Evolutionary conservation across 192 early-diverging fungal genomes (phyloP), one percentile per base, ranked within the genome.

Genomic region (Gigaspora rosea): DNA sequence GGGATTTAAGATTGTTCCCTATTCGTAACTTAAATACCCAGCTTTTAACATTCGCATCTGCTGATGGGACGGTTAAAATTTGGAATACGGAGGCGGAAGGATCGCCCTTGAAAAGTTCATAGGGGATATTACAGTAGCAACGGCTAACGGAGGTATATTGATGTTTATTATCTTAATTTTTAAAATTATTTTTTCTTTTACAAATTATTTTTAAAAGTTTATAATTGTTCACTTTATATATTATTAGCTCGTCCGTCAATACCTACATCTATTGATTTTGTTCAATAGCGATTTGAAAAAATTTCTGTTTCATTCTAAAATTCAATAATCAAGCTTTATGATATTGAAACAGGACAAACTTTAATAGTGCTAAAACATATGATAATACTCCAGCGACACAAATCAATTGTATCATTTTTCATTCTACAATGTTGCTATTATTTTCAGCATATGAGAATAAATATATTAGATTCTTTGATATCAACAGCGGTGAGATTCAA

Each of bases 1-100:
- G 27, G 27, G 27, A 27, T 27, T 27, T 27, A 27, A 27, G 27
- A 27, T 27, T 27, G 9, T 91, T 91, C 71, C 89, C 91, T n/a
- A 65, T 89, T 8, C 80, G 71, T 10, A 80, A 84, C 46, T 76
- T 84, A 35, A 79, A 85, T 32, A 81, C 83, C 46, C 78, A 83
- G n/a, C 62, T 90, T 9, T 78, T 96, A 11, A 90, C 88, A 4
- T 93, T 92, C 9, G 90, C 90, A 4, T 92, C 93, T 50, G 89
- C 91, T 16, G 95, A 95, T 81, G 92, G 93, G 1, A 89, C 90
- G 4, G 83, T 94, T 18, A 95, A 93, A 81, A 84, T 96, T 18
- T 96, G 94, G 92, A 90, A 94, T 69, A 89, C 86, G 2, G 79
- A 84, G 58, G 72, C 77, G 10, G 80, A 66, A 22, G 80, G 75